Evolutionary conservation across 2,329 filamentous ascomycete genomes (phyloP), one percentile per base, ranked within the genome.

Genomic region (Paecilomyces sp.): DNA sequence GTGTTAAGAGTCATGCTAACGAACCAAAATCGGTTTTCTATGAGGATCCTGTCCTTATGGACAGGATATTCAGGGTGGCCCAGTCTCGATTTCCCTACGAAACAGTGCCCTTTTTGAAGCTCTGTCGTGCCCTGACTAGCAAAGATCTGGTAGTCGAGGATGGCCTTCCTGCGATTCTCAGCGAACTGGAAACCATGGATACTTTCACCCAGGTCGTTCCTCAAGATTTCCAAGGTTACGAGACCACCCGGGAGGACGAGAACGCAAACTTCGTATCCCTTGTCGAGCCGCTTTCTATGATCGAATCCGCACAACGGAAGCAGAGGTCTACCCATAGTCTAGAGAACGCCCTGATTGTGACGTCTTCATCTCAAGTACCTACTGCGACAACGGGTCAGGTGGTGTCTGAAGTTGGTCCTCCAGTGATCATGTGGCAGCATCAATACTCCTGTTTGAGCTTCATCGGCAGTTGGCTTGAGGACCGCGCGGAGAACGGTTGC

Each of bases 61-160:
- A 77, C 30, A 72, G 74, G 18, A 74, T 89, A 62, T 85, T 96
- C 33, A 79, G 84, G 56, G 84, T 89, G 70, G 86, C 92, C 6
- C 82, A 88, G 52, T 83, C 85, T 61, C 87, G 93, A 58, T 97
- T 92, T 70, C 93, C 93, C 0, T 93, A 90, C 72, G 93, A 97
- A 74, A 87, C 90, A 54, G 75, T 87, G 2, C 91, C 92, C 0
- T 91, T 96, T 67, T 76, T 95, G 61, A 85, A 83, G 57, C 77
- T 95, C 47, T 88, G 86, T 69, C 86, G 86, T 58, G 84, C 83
- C 47, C 76, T 96, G 15, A 83, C 82, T 7, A 75, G 75, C 60
- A 78, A 75, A 24, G 73, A 78, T 36, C 68, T 76, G 31, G 70
- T 78, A 24, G 75, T 75, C 55, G 73, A 77, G 18, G 78, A 80